Percentiles rank a stretch among this genome's conserved stretches.
phyloP scores from a whole-genome alignment of 208 protist genomes.

The Borovskyia barvae region DNA sequence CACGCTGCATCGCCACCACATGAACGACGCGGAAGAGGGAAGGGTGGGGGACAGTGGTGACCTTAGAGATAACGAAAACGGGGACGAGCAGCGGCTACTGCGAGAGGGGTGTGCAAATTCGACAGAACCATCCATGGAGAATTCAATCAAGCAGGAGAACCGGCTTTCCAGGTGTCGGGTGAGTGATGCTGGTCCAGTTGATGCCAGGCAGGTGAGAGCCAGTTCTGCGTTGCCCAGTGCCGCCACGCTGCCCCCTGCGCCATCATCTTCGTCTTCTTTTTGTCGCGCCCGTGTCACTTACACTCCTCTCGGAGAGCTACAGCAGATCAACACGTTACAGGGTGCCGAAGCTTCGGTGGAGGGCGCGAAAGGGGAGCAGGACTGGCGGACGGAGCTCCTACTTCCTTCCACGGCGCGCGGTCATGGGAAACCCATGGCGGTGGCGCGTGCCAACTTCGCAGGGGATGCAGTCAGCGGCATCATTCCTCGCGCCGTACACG shows the following conservation, averaged over 20 bases:
- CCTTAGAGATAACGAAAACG: neutral
- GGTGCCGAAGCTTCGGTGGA: neutral
- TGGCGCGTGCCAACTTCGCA: slow-evolving; percentile 1
- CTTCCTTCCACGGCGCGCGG: too few species aligned
- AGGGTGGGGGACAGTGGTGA: neutral
- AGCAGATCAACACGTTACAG: slow-evolving; percentile 19
- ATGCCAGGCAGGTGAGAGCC: too few species aligned
- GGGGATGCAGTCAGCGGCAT: slow-evolving; percentile 63
- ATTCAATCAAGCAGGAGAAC: too few species aligned
- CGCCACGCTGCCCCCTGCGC: too few species aligned
- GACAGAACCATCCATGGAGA: neutral
- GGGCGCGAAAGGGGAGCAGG: neutral
- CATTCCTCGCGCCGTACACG: slow-evolving; percentile 91
- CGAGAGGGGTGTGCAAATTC: neutral
- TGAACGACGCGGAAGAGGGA: neutral
- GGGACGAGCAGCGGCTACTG: too few species aligned
- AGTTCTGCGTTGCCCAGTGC: too few species aligned
- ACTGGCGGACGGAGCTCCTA: neutral
- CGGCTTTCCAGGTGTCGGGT: too few species aligned
- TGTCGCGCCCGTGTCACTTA: slow-evolving; percentile 15
- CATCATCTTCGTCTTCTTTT: slow-evolving; percentile 11
- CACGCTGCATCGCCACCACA: too few species aligned
- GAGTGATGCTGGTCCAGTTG: too few species aligned
- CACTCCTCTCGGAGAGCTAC: slow-evolving; percentile 22
- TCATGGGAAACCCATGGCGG: neutral